phyloP scores from a whole-genome alignment of 1,284 basidiomycete genomes.

The Termitomyces sp. region DNA sequence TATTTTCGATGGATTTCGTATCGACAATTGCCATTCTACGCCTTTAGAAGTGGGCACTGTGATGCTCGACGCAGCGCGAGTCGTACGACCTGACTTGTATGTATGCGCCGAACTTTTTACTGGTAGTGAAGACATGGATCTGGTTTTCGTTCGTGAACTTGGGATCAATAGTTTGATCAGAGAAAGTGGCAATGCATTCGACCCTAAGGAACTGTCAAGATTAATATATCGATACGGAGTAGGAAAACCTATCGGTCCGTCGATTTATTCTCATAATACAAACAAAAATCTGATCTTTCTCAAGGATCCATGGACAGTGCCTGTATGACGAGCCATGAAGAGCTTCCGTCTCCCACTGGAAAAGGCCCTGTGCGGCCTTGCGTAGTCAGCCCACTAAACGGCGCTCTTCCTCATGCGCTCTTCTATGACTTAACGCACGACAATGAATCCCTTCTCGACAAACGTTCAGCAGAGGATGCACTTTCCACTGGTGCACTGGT shows the following conservation, averaged over 20 bases:
- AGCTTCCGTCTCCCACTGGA: constrained; percentile 72
- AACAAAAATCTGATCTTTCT: not conserved
- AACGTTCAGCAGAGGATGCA: constrained; percentile 88
- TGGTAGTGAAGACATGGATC: constrained; percentile 90
- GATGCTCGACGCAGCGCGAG: constrained; percentile 89
- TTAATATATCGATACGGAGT: constrained; percentile 85
- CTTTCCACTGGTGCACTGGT: constrained; percentile 88
- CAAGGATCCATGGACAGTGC: constrained; percentile 87
- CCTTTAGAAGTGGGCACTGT: constrained; percentile 90
- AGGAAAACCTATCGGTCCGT: constrained; percentile 81
- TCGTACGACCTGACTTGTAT: constrained; percentile 87
- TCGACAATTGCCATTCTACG: constrained; percentile 98
- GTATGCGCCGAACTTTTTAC: constrained; percentile 97
- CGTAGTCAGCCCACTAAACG: constrained; percentile 73
- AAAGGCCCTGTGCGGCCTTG: constrained; percentile 74
- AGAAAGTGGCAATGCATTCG: constrained; percentile 87
- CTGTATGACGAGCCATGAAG: constrained; percentile 72
- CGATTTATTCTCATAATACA: not conserved
- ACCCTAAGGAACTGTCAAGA: constrained; percentile 83
- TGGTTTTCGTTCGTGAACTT: constrained; percentile 83
- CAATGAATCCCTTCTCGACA: constrained; percentile 86
- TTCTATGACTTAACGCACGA: constrained; percentile 95
- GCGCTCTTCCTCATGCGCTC: constrained; percentile 85
- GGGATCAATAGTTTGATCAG: constrained; percentile 90
- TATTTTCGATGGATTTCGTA: constrained; percentile 91